Conservation (phyloP, 495 filamentous ascomycete species). For the Evernia prunastri region DNA sequence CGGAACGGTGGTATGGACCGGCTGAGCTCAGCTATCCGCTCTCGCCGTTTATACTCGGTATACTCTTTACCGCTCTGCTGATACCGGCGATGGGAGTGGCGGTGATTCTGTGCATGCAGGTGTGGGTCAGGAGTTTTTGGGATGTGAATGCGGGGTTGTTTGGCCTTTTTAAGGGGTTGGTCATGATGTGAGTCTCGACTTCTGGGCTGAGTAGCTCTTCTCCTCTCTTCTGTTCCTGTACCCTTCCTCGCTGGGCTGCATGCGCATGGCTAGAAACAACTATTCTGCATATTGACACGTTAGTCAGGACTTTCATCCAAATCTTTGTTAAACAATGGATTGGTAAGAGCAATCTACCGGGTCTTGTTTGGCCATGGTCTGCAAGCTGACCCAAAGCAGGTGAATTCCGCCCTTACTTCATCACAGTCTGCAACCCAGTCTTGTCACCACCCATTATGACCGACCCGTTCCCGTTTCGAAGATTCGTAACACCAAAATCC, state of each 20-base stretch:
- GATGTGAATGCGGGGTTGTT: slow-evolving; percentile 20
- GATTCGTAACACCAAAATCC: neutral
- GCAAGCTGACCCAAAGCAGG: slow-evolving; percentile 5
- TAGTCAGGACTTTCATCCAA: slow-evolving; percentile 18
- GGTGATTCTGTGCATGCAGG: slow-evolving; percentile 18
- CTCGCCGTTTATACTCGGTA: slow-evolving; percentile 1
- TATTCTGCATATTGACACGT: neutral
- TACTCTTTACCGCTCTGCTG: neutral
- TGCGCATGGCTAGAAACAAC: neutral
- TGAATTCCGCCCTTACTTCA: slow-evolving; percentile 19
- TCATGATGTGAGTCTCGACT: slow-evolving; percentile 17
- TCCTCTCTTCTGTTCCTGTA: neutral
- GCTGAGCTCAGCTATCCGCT: slow-evolving; percentile 12
- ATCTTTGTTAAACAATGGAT: slow-evolving; percentile 21
- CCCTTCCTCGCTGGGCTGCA: neutral
- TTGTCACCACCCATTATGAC: neutral
- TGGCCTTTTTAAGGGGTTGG: slow-evolving; percentile 19
- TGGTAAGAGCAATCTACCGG: neutral
- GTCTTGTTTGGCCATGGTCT: neutral
- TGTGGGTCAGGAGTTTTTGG: slow-evolving; percentile 19
- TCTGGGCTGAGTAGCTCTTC: neutral
- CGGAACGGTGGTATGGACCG: slow-evolving; percentile 13
- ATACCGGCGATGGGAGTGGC: slow-evolving; percentile 7
- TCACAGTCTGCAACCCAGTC: slow-evolving; percentile 17
- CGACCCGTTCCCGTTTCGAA: neutral